phyloP scores from a whole-genome alignment of 495 filamentous ascomycete genomes.

The Podospora appendiculata region DNA sequence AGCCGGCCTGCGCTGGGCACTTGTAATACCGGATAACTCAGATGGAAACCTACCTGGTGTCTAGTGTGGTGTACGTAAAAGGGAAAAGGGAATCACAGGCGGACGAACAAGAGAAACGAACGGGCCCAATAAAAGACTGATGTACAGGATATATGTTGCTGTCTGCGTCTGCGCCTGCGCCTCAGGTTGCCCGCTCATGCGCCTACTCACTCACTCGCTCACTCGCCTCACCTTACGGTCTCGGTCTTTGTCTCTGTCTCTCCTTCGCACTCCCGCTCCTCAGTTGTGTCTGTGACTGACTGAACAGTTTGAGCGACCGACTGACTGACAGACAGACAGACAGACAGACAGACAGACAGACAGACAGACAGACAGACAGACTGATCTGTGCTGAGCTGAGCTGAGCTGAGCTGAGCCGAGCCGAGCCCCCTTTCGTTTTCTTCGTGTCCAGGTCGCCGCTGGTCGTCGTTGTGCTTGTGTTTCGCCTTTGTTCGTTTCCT shows the following conservation, averaged over 20 bases:
- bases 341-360: neutral
- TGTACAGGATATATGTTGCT: too few species aligned
- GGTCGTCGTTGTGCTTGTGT: slow-evolving; percentile 23
- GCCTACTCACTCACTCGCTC: too few species aligned
- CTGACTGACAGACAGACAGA: neutral
- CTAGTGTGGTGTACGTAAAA: neutral
- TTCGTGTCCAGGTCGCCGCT: slow-evolving; percentile 19
- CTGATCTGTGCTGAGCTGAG: neutral
- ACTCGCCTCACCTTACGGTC: too few species aligned
- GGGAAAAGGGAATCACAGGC: neutral
- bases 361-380: neutral
- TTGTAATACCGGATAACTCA: neutral
- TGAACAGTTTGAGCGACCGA: too few species aligned
- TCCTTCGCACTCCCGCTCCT: too few species aligned
- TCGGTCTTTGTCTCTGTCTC: too few species aligned
- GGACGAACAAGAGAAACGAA: neutral
- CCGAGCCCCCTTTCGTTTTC: slow-evolving; percentile 1
- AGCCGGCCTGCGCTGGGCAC: neutral
- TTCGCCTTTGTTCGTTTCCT: neutral
- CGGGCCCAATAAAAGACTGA: too few species aligned
- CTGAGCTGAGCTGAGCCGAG: slow-evolving; percentile 6
- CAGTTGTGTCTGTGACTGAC: too few species aligned
- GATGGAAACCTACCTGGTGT: neutral
- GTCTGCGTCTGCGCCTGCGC: too few species aligned
- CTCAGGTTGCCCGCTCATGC: too few species aligned